A percentile compares a stretch with the other conserved stretches of the same genome.
These are phyloP conservation scores for Priceomyces fermenticarens DNA, from an alignment of 805 yeast species.

Conservation along the genomic window DNA sequence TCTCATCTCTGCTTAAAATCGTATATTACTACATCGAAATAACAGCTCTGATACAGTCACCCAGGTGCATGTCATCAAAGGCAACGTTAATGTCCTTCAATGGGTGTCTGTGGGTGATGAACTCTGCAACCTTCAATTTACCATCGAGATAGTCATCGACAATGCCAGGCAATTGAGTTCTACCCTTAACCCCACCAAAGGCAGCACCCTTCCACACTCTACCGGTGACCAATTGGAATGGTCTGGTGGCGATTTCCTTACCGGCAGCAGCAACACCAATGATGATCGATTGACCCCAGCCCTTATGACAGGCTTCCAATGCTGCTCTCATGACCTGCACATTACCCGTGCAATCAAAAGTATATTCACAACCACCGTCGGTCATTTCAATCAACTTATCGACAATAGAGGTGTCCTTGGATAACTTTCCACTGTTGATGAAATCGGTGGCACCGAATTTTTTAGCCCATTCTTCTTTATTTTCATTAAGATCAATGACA, in stretches of 20 bases:
- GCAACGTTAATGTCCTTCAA: slow-evolving; percentile 81
- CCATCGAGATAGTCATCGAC: slow-evolving; percentile 85
- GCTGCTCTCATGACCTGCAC: slow-evolving; percentile 94
- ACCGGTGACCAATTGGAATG: slow-evolving; percentile 98
- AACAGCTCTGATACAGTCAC: slow-evolving; percentile 93
- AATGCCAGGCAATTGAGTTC: slow-evolving; percentile 88
- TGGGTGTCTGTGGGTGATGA: slow-evolving; percentile 85
- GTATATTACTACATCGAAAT: slow-evolving; percentile 50
- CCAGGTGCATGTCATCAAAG: slow-evolving; percentile 91
- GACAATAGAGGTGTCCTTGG: slow-evolving; percentile 73
- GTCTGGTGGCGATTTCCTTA: slow-evolving; percentile 92
- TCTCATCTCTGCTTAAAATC: too few relatives aligned
- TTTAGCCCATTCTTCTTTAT: slow-evolving; percentile 79
- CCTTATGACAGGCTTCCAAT: slow-evolving; percentile 95
- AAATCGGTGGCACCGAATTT: slow-evolving; percentile 96
- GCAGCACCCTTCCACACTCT: slow-evolving; percentile 99
- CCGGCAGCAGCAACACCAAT: slow-evolving; percentile 99
- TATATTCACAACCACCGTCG: slow-evolving; percentile 95
- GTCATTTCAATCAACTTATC: slow-evolving; percentile 83
- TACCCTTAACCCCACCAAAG: slow-evolving; percentile 98
- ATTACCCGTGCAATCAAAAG: slow-evolving; percentile 98
- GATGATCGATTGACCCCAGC: slow-evolving; percentile 95
- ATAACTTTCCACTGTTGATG: slow-evolving; percentile 76
- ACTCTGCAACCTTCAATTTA: slow-evolving; percentile 85
- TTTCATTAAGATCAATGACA: slow-evolving; percentile 83